phyloP scores from a whole-genome alignment of 2,329 filamentous ascomycete species.

The Microsporum canis region DNA sequence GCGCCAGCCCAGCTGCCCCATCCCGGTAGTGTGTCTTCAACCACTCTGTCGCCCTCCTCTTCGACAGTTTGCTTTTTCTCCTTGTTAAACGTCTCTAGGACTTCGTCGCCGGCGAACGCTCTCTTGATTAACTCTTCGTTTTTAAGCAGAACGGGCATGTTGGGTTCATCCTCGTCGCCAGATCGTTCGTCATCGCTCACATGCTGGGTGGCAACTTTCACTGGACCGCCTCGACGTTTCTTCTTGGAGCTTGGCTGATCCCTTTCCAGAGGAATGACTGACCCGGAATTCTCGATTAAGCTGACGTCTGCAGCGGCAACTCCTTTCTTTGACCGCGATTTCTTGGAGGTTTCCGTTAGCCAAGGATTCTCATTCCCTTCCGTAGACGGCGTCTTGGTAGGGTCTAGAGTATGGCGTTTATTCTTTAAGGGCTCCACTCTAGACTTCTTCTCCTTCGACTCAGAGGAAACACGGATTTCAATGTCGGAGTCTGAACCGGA shows the following conservation, averaged over 20 bases:
- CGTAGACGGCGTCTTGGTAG: conserved; percentile 4
- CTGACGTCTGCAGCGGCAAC: conserved; percentile 10
- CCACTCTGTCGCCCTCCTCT: conserved; percentile 70
- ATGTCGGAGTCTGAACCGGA: conserved; percentile 22
- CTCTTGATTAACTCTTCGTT: conserved; percentile 60
- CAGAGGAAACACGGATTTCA: conserved; percentile 26
- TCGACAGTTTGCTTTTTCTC: conserved; percentile 64
- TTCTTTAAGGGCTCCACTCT: background rate
- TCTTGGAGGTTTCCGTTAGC: conserved; percentile 21
- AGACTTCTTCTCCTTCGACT: conserved; percentile 16
- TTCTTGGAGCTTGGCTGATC: conserved; percentile 5
- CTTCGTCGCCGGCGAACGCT: conserved; percentile 81
- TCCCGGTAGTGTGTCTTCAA: conserved; percentile 77
- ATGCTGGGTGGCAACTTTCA: conserved; percentile 12
- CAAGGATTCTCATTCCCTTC: conserved; percentile 25
- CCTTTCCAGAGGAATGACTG: conserved; percentile 8
- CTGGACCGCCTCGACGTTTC: conserved; percentile 16
- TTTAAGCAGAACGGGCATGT: conserved; percentile 34
- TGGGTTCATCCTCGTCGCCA: conserved; percentile 32
- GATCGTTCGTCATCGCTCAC: conserved; percentile 34
- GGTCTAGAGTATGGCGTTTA: background rate
- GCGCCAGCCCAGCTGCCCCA: conserved; percentile 90
- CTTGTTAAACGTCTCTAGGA: conserved; percentile 63
- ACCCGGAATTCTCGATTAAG: conserved; percentile 13
- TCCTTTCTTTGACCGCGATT: conserved; percentile 14